Evolutionary conservation across 768 basidiomycete genomes (phyloP).

Genomic region (Amylocystis lapponica): DNA sequence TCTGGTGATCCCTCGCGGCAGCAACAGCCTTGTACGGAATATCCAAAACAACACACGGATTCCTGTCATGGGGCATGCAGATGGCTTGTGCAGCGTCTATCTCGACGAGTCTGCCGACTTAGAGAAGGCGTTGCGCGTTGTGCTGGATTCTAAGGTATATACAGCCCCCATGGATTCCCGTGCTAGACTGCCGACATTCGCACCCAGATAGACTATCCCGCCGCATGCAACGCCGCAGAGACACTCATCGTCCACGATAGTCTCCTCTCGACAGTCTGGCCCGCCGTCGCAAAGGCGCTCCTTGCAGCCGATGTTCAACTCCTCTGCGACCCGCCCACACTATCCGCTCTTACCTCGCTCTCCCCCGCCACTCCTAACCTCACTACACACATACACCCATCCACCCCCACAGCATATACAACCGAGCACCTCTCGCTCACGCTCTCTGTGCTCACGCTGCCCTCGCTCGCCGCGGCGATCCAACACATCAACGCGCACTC

Average conservation of each 20-base stretch:
- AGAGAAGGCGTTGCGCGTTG: constrained; percentile 76
- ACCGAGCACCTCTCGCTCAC: constrained; percentile 88
- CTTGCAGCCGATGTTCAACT: constrained; percentile 66
- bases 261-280: constrained; percentile 74
- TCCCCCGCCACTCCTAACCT: constrained; percentile 29
- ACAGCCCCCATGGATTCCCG: background rate
- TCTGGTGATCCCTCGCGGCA: constrained; percentile 93
- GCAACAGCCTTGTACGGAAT: constrained; percentile 80
- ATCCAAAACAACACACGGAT: constrained; percentile 91
- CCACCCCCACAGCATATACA: constrained; percentile 61
- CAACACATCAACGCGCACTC: constrained; percentile 88
- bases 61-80: constrained; percentile 98
- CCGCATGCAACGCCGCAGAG: constrained; percentile 92
- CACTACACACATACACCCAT: constrained; percentile 42
- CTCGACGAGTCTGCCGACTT: constrained; percentile 77
- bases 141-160: constrained; percentile 85
- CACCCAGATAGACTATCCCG: constrained; percentile 81
- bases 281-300: constrained; percentile 66
- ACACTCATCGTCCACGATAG: constrained; percentile 81
- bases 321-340: constrained; percentile 67
- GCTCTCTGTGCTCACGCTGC: constrained; percentile 72
- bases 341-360: constrained; percentile 46
- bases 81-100: constrained; percentile 89
- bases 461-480: constrained; percentile 71
- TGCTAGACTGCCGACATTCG: background rate